These are phyloP conservation scores for Entomortierella beljakovae DNA, from an alignment of 192 early-diverging fungal species.

Conservation along the genomic window DNA sequence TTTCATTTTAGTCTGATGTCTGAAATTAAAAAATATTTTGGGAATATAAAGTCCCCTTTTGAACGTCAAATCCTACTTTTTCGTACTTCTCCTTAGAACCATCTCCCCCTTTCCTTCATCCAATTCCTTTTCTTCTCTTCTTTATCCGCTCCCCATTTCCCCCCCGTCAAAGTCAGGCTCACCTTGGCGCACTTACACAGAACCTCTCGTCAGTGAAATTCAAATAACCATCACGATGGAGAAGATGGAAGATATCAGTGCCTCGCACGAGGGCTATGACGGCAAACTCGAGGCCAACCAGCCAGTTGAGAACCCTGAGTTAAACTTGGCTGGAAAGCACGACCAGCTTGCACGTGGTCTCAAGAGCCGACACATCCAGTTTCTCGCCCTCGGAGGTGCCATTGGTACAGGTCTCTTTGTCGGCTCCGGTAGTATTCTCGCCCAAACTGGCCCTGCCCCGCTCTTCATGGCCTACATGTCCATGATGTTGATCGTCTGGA, in stretches of 20 bases:
- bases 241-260: not conserved
- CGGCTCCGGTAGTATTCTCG: conserved; percentile 79
- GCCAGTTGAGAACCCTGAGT: conserved; percentile 7
- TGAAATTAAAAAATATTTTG: no score
- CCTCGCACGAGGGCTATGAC: conserved; percentile 1
- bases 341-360: conserved; percentile 62
- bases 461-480: conserved; percentile 78
- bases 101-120: not conserved
- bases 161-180: not conserved
- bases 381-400: conserved; percentile 85
- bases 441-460: conserved; percentile 81
- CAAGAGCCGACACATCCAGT: conserved; percentile 76
- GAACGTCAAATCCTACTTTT: no score
- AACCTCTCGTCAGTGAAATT: not conserved
- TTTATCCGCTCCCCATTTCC: no score
- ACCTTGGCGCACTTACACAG: not conserved
- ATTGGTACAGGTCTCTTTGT: conserved; percentile 88
- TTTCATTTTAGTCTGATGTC: no score
- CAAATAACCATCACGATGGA: not conserved
- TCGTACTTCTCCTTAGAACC: no score
- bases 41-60: no score
- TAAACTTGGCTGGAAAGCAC: conserved; percentile 15
- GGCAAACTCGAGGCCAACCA: conserved; percentile 1
- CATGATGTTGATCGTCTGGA: conserved; percentile 77
- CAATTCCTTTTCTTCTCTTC: no score